Base-by-base conservation (phyloP, 164 flowering plant genomes). In the Kalanchoe fedtschenkoi region DNA sequence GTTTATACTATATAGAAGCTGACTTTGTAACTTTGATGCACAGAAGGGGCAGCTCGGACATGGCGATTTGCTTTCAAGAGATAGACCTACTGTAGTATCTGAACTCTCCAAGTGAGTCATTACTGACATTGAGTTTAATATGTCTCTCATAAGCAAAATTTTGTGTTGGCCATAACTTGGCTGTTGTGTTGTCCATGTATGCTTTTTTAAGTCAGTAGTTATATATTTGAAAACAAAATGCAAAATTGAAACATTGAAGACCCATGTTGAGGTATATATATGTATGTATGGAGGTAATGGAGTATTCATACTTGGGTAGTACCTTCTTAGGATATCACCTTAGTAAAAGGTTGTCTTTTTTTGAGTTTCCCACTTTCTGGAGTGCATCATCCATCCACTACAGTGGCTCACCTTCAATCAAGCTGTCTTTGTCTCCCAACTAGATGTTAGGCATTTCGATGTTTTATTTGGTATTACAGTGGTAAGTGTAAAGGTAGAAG, bases 11-110 rank as follows among this genome's bases (percentile, higher is more conserved):
- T 34, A n/a, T n/a, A n/a, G 28, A 9, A 37, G 42, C 8, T 54
- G n/a, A 35, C 68, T 0, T 34, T 64, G 53, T 60, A 57, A 21
- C 58, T 24, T 69, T 34, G 57, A 14, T 69, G 14, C 72, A 74
- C 86, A 95, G 99, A 95, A 66, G 66, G 99, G 99, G 30, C 99
- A 95, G 61, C 74, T 95, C 72, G 99, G 99, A 47, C 99, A 91
- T 70, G 97, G 99, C 37, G 99, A 95, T 76, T 71, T 24, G 44
- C 67, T 87, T 65, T 84, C 76, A 69, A 92, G 96, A 22, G 96
- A 95, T 75, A 81, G 87, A 71, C 97, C 99, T 0, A 89, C 95
- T 7, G 72, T 95, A 44, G 96, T 95, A 24, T 89, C 97, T 35
- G 93, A 72, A 60, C 77, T 95, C 41, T 81, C 84, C 8, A 80